Percentiles rank a stretch among this genome's conserved stretches.
These are phyloP conservation scores for Coemansia sp. DNA, from an alignment of 192 early-diverging fungal species.

Conservation along the genomic window DNA sequence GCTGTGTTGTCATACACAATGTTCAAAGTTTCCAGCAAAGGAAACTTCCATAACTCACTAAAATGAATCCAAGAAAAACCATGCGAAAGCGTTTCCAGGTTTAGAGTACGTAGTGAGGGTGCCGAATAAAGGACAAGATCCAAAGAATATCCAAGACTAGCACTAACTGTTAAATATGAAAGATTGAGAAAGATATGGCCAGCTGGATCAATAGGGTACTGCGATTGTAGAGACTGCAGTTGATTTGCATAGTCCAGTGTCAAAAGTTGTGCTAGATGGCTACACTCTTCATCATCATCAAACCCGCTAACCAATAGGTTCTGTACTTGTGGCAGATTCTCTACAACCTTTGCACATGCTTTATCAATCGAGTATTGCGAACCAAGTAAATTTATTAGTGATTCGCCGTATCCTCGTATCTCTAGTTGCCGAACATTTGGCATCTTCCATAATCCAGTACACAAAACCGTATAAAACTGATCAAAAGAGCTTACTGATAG, in stretches of 20 bases:
- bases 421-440: no score
- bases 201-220: neutral
- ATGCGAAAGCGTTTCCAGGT: neutral
- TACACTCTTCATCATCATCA: neutral
- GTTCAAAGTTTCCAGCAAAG: no score
- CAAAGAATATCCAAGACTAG: neutral
- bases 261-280: neutral
- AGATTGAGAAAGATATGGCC: neutral
- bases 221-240: neutral
- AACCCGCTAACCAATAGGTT: neutral
- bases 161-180: neutral
- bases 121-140: neutral
- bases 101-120: neutral
- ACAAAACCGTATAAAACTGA: no score
- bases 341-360: no score
- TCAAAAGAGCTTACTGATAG: no score
- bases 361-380: no score
- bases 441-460: no score
- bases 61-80: neutral
- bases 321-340: neutral
- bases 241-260: neutral
- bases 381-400: no score
- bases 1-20: no score
- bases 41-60: no score
- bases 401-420: no score